Evolutionary conservation across 2,329 filamentous ascomycete species (phyloP), one percentile per base, ranked within the genome.

Genomic region (Apiospora saccharicola): DNA sequence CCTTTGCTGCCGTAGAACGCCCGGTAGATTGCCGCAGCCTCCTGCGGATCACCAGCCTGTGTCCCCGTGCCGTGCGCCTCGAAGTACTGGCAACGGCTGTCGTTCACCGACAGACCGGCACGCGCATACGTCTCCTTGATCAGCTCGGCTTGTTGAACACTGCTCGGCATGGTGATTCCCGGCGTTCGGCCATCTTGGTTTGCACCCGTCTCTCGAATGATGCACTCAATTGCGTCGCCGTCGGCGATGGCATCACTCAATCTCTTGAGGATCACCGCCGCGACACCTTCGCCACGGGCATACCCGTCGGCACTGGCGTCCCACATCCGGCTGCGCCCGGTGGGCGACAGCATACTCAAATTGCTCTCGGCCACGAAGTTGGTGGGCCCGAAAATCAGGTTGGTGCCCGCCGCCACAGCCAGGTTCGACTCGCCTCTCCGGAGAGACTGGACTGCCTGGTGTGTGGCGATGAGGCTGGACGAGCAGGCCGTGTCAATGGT

Each of bases 91-190:
- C 68, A 71, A 6, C 77, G 73, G 44, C 72, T n/a, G n/a, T 5
- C 22, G 2, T 69, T 46, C 57, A 80, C 75, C 0, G 80, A 74
- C 2, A 86, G 79, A 1, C 83, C 87, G 0, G 86, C 79, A 6
- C 77, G 79, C 1, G 64, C 71, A 74, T 89, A 90, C 0, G 85
- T 85, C 8, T 79, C 77, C 51, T 79, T 79, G 71, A 89, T 88
- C 0, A 88, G 76, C 0, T 70, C 72, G 0, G 81, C 79, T 75
- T 90, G 88, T 0, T 86, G 84, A 2, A 76, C 71, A 0, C 79
- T 76, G 70, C 81, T 89, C 0, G 89, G 89, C 78, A 88, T 83
- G 0, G 89, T 90, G 72, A 91, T 64, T 0, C 88, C 88, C 22
- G 80, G 51, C 74, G 87, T 83, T 37, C 78, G 80, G 16, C 89